Base-by-base conservation (phyloP, 1,284 basidiomycete species). In the Vanrija humicola region DNA sequence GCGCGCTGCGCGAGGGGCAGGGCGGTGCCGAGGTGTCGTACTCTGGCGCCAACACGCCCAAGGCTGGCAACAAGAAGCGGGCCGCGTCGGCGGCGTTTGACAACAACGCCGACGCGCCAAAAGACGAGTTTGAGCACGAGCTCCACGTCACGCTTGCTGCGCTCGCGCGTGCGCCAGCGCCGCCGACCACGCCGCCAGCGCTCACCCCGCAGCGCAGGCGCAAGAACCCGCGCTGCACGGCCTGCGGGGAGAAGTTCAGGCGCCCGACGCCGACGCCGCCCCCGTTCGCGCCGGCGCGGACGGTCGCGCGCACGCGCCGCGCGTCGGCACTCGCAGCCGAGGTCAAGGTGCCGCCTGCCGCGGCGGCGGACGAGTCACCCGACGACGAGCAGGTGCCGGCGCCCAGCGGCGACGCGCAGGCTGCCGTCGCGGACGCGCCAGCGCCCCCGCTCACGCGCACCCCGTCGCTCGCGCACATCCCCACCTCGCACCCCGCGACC, bases 381-480 rank as follows among this genome's bases (percentile, higher is more conserved):
- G 6, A 18, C 12, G 21, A 15, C 16, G 9, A 16, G 26, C 42
- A 50, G 42, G 21, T n/a, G 9, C 21, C 18, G 15, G 12, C 16
- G 1, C 10, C 26, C 28, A n/a, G 16, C 8, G 48, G 16, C 19
- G 6, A 25, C 48, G 44, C 38, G 38, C 18, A 26, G 12, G 43
- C 26, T 9, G 29, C 45, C 29, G 14, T 18, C 34, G 19, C 12
- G 18, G 43, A 46, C 23, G 44, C 46, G 14, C 29, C 8, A 5
- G 34, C 34, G 12, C 34, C 34, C 9, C 40, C 40, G 7, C 42
- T 58, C 38, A 44, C 48, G 34, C 48, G 44, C 34, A 59, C 55
- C 16, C 68, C 73, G 12, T 50, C 56, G 5, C 59, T 69, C 16
- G 56, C 62, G 1, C 65, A 72, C 51, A 69, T 76, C 42, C 55